phyloP scores from a whole-genome alignment of 1,284 basidiomycete species.

The Irpex rosettiformis region DNA sequence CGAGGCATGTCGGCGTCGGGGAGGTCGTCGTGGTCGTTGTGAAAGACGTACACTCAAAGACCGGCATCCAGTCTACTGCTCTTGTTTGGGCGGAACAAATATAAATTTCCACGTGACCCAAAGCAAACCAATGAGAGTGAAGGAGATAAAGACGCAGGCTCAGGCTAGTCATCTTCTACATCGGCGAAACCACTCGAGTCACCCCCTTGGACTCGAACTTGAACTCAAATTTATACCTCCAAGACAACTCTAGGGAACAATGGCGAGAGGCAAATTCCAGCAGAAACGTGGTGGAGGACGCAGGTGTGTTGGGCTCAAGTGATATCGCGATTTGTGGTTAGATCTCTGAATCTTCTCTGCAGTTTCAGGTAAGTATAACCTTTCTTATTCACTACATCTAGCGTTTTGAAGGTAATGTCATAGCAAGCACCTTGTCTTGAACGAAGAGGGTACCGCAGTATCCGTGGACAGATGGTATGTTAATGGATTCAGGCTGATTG shows the following conservation, averaged over 20 bases:
- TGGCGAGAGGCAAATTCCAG: slow-evolving; percentile 67
- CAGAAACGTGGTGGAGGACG: slow-evolving; percentile 84
- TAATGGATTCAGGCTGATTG: not conserved
- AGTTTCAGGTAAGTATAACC: slow-evolving; percentile 29
- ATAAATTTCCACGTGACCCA: not conserved
- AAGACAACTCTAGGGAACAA: slow-evolving; percentile 9
- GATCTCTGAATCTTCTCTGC: slow-evolving; percentile 4
- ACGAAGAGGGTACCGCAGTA: slow-evolving; percentile 61
- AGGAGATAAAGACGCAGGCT: not conserved
- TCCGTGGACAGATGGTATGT: slow-evolving; percentile 46
- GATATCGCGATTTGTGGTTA: slow-evolving; percentile 1
- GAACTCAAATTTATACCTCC: not conserved
- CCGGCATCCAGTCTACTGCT: not conserved
- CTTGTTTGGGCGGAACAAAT: not conserved
- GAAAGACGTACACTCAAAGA: not conserved
- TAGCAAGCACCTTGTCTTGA: slow-evolving; percentile 58
- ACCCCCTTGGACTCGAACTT: not conserved
- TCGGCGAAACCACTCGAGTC: not conserved
- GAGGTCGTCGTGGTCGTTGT: slow-evolving; percentile 7
- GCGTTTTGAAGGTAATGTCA: not conserved
- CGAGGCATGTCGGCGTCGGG: slow-evolving; percentile 48
- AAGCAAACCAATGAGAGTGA: not conserved
- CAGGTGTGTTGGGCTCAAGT: slow-evolving; percentile 21
- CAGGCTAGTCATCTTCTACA: not conserved
- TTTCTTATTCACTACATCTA: not conserved